phyloP scores from a whole-genome alignment of 768 basidiomycete genomes.

The Boletus rex-veris region DNA sequence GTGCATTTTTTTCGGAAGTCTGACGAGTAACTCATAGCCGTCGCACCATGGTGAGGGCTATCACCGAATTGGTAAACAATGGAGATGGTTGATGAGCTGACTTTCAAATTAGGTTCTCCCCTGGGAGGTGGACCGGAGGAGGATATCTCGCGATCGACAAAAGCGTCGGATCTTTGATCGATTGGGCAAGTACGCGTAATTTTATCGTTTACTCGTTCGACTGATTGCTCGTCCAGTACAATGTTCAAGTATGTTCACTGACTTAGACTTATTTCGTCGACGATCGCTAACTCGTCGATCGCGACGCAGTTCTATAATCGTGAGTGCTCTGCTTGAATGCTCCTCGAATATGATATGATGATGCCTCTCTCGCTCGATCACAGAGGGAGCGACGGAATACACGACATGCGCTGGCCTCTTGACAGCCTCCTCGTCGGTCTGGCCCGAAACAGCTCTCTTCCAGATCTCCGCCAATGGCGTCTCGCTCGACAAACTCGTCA shows the following conservation, averaged over 20 bases:
- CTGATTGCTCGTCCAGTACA: slow-evolving; percentile 22
- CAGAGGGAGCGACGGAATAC: slow-evolving; percentile 63
- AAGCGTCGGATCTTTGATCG: slow-evolving; percentile 42
- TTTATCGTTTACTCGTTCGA: background rate
- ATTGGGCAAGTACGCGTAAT: slow-evolving; percentile 35
- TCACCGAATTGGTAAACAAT: background rate
- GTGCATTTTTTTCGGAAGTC: background rate
- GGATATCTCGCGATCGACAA: slow-evolving; percentile 40
- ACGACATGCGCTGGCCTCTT: slow-evolving; percentile 60
- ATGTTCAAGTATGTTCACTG: slow-evolving; percentile 35
- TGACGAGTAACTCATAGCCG: slow-evolving; percentile 9
- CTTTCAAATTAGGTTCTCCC: slow-evolving; percentile 17
- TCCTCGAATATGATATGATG: background rate
- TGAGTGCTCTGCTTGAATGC: background rate
- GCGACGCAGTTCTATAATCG: slow-evolving; percentile 28
- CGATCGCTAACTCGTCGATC: background rate
- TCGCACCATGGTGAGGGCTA: slow-evolving; percentile 22
- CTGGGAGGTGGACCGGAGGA: slow-evolving; percentile 19
- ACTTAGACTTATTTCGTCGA: background rate
- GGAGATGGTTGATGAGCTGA: background rate
- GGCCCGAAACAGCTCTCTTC: slow-evolving; percentile 59
- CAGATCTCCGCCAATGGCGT: slow-evolving; percentile 51
- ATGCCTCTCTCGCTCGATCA: background rate
- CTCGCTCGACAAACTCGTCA: slow-evolving; percentile 48
- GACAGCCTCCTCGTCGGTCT: slow-evolving; percentile 51